Evolutionary conservation across 768 basidiomycete species (phyloP).

Genomic region (Lactarius deliciosus): DNA sequence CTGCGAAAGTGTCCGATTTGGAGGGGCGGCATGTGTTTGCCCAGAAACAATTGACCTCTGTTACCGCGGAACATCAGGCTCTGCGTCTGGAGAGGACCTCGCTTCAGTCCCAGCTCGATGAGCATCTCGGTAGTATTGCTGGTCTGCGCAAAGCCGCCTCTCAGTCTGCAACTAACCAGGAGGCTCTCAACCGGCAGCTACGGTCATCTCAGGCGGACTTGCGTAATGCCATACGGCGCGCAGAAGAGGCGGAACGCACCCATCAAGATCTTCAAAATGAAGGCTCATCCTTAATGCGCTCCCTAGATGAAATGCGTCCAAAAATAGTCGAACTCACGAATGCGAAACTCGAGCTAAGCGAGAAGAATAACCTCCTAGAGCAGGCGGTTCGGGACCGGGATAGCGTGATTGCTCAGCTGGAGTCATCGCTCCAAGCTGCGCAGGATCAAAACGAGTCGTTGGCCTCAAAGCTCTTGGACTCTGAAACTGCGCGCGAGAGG

Average conservation of each 20-base stretch:
- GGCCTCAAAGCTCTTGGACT: constrained; percentile 46
- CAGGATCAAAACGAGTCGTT: constrained; percentile 50
- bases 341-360: constrained; percentile 64
- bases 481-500: constrained; percentile 50
- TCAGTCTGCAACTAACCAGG: constrained; percentile 53
- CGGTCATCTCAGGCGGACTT: constrained; percentile 67
- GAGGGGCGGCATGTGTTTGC: constrained; percentile 42
- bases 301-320: constrained; percentile 82
- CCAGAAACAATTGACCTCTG: constrained; percentile 45
- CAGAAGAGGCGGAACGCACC: constrained; percentile 69
- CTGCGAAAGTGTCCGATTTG: constrained; percentile 48
- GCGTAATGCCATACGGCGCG: constrained; percentile 60
- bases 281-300: constrained; percentile 72
- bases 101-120: constrained; percentile 49
- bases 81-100: constrained; percentile 51
- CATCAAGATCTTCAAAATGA: constrained; percentile 75
- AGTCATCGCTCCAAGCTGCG: constrained; percentile 55
- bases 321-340: constrained; percentile 82
- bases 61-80: constrained; percentile 47
- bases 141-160: constrained; percentile 61
- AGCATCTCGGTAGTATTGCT: constrained; percentile 46
- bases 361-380: constrained; percentile 59
- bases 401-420: constrained; percentile 57
- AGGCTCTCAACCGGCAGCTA: constrained; percentile 53
- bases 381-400: constrained; percentile 56